Evolutionary conservation across 768 basidiomycete species (phyloP), one percentile per base, ranked within the genome.

Genomic region (Rhizopogon sp.): DNA sequence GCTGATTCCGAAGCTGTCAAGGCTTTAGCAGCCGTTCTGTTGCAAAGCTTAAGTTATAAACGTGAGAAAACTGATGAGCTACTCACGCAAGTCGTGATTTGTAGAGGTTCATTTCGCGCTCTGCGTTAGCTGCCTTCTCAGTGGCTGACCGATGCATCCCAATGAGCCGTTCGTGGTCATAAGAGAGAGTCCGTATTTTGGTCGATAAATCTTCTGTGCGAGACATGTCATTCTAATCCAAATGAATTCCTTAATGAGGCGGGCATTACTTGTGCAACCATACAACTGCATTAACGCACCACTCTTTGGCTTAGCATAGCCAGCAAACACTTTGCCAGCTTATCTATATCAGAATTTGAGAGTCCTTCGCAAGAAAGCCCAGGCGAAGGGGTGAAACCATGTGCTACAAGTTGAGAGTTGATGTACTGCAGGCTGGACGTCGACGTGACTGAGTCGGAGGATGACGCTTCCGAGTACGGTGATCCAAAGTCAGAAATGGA

Each of bases 341-440:
- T 72, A 17, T 87, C 83, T 16, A 78, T 74, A 35, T 87, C 78
- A 3, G 76, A 66, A 46, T 76, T 76, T 0, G 81, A 75, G 11
- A 87, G 69, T 0, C 87, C 86, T 0, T 88, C 87, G 39, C 93
- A 72, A 11, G 75, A 81, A 17, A 93, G 69, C 0, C 91, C 90
- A 0, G 85, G 82, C 1, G 77, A 63, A 9, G 80, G 63, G 1
- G 79, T 70, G 60, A 88, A 93, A 7, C 92, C 92, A 72, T 93
- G 91, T 2, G 91, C 85, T 46, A 90, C 70, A 6, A 94, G 79
- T 60, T 94, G 92, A 17, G 85, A 74, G 64, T 92, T 93, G 64
- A 93, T 77, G 64, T 88, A 92, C 55, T 90, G 85, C 25, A 90
- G 67, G 55, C 79, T 87, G 3, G 87, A 87, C 0, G 74, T 71